Base-by-base conservation (phyloP, 208 protist genomes). In the Leishmania guyanensis region DNA sequence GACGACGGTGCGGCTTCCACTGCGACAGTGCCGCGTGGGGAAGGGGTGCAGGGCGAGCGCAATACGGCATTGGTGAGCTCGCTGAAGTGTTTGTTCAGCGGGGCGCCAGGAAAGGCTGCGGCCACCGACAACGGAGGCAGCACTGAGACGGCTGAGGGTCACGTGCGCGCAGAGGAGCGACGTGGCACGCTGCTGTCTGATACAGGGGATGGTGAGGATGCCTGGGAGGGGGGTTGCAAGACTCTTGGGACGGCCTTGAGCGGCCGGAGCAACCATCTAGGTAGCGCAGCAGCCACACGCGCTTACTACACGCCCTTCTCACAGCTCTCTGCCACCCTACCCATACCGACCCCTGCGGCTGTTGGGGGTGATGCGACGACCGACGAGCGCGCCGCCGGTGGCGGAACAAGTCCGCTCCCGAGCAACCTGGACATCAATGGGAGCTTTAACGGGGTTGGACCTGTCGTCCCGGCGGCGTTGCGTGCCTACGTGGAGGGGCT, bases 361-460 rank as follows among this genome's bases (percentile, higher is more conserved):
- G 48, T 6, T 48, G 66, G 8, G 39, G 66, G 12, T 20, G 66
- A 71, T 48, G 66, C 36, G 66, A 43, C 66, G 39, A 39, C 66
- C 12, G 66, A 48, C 17, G 39, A 71, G 66, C 66, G 26, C 36
- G 53, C 53, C 53, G 22, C 72, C 73, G 64, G 73, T 56, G 29
- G 64, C 51, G 64, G 36, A 16, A 51, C 64, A 29, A 50, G 22
- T 8, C 56, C 54, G 46, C 68, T 69, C 50, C 53, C 70, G 29
- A 76, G 17, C 29, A 76, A 36, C 48, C 5, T 75, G 46, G 70
- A 56, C 48, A 9, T 1, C 77, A 85, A 81, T 65, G 66, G 65
- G 68, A 85, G 82, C 72, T 85, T 85, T 58, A 74, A 6, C 77
- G 29, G 51, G 36, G n/a, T 73, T 36, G 81, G 82, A 5, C 82